Percentiles rank a stretch among this genome's conserved stretches.
phyloP scores from a whole-genome alignment of 805 yeast genomes.

The Lipomyces sp. region DNA sequence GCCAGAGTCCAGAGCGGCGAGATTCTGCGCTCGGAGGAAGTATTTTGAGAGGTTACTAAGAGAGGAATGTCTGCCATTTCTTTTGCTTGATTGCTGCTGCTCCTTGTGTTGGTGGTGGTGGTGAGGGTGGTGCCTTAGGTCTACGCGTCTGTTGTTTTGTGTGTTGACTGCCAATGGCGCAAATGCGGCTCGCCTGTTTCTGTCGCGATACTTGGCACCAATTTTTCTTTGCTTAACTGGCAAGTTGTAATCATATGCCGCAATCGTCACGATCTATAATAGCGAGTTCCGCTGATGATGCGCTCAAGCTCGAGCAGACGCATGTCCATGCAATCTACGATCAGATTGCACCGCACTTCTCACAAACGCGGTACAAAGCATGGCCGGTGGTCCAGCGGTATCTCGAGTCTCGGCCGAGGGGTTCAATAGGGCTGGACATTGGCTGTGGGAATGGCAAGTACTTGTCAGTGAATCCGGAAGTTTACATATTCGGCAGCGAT shows the following conservation, averaged over 20 bases:
- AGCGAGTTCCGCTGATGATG: background rate
- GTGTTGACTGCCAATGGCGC: no score
- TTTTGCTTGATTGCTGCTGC: no score
- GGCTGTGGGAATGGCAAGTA: slow-evolving; percentile 99
- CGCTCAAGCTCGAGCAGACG: slow-evolving; percentile 57
- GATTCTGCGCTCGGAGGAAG: slow-evolving; percentile 71
- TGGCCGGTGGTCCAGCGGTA: slow-evolving; percentile 94
- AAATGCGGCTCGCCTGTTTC: background rate
- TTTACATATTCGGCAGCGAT: slow-evolving; percentile 71
- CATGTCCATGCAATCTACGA: slow-evolving; percentile 93
- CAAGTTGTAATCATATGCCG: background rate
- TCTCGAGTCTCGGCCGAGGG: slow-evolving; percentile 54
- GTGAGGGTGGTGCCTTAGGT: background rate
- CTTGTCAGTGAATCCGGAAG: slow-evolving; percentile 66
- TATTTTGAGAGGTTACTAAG: slow-evolving; percentile 65
- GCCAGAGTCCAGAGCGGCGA: slow-evolving; percentile 64
- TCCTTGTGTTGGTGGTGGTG: background rate
- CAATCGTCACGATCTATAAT: background rate
- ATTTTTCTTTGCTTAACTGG: no score
- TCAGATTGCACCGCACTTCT: slow-evolving; percentile 89
- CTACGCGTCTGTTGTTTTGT: background rate
- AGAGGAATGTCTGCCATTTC: slow-evolving; percentile 53
- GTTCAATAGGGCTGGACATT: slow-evolving; percentile 83
- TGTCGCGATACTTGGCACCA: no score
- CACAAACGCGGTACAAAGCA: slow-evolving; percentile 92